These are phyloP conservation scores for Petunia secreta DNA, from an alignment of 257 asterid genomes.

Conservation along the genomic window DNA sequence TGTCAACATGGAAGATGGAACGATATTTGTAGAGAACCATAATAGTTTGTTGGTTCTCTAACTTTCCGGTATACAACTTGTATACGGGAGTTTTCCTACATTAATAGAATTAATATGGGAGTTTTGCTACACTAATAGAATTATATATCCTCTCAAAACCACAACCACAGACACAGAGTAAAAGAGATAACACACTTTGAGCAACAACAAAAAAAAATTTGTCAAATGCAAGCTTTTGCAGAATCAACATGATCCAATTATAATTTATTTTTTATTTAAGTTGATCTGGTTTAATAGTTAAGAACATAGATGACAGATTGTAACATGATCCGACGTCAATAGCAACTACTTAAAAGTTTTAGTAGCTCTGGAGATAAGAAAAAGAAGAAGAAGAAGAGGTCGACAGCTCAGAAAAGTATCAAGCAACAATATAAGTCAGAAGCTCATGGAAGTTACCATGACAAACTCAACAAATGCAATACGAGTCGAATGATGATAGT, in stretches of 20 bases:
- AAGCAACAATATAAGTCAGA: constrained; percentile 25
- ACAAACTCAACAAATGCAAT: constrained; percentile 97
- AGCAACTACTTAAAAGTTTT: neutral
- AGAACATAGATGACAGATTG: too few species aligned
- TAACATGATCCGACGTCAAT: neutral
- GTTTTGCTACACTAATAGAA: neutral
- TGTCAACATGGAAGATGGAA: neutral
- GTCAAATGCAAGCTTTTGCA: neutral
- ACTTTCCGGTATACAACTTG: constrained; percentile 9
- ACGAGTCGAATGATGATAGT: constrained; percentile 90
- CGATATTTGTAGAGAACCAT: neutral
- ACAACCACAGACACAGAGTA: neutral
- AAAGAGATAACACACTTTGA: neutral
- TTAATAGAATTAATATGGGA: neutral
- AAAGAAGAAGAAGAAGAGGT: neutral
- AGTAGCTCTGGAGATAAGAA: neutral
- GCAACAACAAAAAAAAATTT: neutral
- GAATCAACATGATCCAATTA: neutral
- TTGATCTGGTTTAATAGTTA: too few species aligned
- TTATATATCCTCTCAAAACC: neutral
- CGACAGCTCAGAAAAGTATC: neutral
- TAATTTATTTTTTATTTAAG: too few species aligned
- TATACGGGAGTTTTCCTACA: constrained; percentile 2
- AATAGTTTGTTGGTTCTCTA: neutral
- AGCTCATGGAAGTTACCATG: constrained; percentile 57